Conservation (phyloP, 225 moss, liverwort and hornwort genomes). For the Sphagnum contortum region DNA sequence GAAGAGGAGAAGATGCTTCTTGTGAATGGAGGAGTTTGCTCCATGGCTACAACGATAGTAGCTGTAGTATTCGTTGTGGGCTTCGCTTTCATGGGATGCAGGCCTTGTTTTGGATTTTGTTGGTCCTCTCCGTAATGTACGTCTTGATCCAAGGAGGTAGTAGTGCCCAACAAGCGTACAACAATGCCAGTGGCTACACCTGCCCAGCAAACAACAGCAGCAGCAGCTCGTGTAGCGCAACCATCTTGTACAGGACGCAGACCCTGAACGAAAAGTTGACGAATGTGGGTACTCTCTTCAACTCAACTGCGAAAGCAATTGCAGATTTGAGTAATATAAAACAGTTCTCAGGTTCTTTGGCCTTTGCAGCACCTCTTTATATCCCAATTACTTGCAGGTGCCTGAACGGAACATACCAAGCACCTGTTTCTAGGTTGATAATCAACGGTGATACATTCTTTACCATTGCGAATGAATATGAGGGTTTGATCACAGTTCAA, state of each 20-base stretch:
- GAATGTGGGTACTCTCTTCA: slow-evolving; percentile 11
- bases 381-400: slow-evolving; percentile 54
- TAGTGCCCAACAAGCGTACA: slow-evolving; percentile 36
- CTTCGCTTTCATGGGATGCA: no score
- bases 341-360: slow-evolving; percentile 4
- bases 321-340: slow-evolving; percentile 20
- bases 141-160: no score
- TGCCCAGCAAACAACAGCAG: slow-evolving; percentile 19
- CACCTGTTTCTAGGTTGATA: slow-evolving; percentile 26
- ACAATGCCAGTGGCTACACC: slow-evolving; percentile 17
- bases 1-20: no score
- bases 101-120: no score
- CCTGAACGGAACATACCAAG: slow-evolving; percentile 19
- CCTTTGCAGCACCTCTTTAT: slow-evolving; percentile 15
- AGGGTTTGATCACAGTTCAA: slow-evolving; percentile 24
- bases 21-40: no score
- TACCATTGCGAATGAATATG: slow-evolving; percentile 16
- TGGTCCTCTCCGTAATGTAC: no score
- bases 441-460: slow-evolving; percentile 1
- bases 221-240: slow-evolving; percentile 26
- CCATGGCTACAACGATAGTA: no score
- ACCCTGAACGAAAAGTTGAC: slow-evolving; percentile 7
- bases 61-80: no score
- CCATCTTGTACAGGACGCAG: slow-evolving; percentile 20
- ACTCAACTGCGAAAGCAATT: slow-evolving; percentile 12